Base-by-base conservation (phyloP, 306 rosid species). In the Oemleria cerasiformis region DNA sequence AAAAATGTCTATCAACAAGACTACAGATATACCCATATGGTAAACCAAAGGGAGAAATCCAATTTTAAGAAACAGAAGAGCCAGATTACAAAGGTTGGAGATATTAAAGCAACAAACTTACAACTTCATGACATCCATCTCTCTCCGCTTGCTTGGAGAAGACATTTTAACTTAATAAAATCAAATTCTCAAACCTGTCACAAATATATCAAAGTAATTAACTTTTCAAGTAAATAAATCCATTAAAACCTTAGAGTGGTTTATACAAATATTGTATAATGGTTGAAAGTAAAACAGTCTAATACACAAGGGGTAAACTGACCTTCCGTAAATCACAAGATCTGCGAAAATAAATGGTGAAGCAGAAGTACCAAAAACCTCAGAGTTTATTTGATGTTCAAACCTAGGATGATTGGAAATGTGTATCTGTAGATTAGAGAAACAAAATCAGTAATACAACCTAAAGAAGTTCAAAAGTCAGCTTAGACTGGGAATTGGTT, bases 41-140 rank as follows among this genome's bases (percentile, higher is more conserved):
- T 23, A 54, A 53, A 55, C 54, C 48, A 41, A 53, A 55, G 13
- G 36, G 53, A 55, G 41, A 42, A 14, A 70, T 40, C 64, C 23
- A 16, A 45, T 56, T 23, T 55, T 55, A 23, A 55, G 9, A 55
- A 21, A 56, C 12, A 7, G 50, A 68, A 1, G 21, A 51, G 16
- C 49, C 54, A 58, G 45, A 25, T 16, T 49, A 45, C 65, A 9
- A 57, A 69, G 13, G 66, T 9, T 42, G n/a, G 17, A 58, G 45
- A 30, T 61, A 25, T 13, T 42, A 58, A 30, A 72, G 65, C 43
- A 67, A 25, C 20, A 36, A 62, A 79, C 99, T 88, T 82, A 95
- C 99, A 95, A 72, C 80, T 95, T 95, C 99, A 92, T 92, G 68
- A 95, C 99, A 86, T 95, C 99, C 96, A 95, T 92, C 74, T 95